Evolutionary conservation across 1,139 yeast genomes (phyloP).

Genomic region (Taphrina sp.): DNA sequence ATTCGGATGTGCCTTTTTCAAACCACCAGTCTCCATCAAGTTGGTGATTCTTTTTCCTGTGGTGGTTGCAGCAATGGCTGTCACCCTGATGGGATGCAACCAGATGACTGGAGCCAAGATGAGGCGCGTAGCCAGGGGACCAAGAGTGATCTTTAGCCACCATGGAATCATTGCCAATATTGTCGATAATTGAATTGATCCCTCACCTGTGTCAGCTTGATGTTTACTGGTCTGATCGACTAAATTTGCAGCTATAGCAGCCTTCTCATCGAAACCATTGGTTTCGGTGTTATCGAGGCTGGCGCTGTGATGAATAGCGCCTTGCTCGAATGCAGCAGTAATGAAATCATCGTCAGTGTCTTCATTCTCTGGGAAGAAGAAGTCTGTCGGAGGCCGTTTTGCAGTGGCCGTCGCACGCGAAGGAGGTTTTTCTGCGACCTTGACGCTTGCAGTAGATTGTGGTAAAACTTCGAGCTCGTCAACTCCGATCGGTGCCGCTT

Average conservation of each 20-base stretch:
- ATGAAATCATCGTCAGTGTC: slow-evolving; percentile 21
- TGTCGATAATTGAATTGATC: slow-evolving; percentile 4
- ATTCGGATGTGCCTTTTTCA: slow-evolving; percentile 28
- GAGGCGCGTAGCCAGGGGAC: slow-evolving; percentile 20
- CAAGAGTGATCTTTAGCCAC: slow-evolving; percentile 27
- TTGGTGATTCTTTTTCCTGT: slow-evolving; percentile 31
- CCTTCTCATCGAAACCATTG: slow-evolving; percentile 14
- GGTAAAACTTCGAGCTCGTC: too few species aligned
- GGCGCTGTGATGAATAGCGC: slow-evolving; percentile 16
- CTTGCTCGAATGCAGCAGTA: slow-evolving; percentile 12
- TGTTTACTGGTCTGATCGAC: slow-evolving; percentile 12
- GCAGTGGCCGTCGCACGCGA: neutral
- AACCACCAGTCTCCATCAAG: slow-evolving; percentile 18
- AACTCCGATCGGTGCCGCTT: neutral
- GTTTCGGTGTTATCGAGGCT: slow-evolving; percentile 9
- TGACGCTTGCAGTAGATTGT: neutral
- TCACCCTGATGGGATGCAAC: slow-evolving; percentile 18
- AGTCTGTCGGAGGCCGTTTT: neutral
- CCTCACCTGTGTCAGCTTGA: neutral
- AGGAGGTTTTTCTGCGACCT: neutral
- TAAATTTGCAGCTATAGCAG: slow-evolving; percentile 17
- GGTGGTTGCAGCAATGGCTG: slow-evolving; percentile 13
- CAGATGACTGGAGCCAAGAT: slow-evolving; percentile 22
- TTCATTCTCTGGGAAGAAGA: slow-evolving; percentile 12
- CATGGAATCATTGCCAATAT: slow-evolving; percentile 18